A percentile compares a stretch with the other conserved stretches of the same genome.
These are phyloP conservation scores for Mortierella sp. DNA, from an alignment of 371 early-diverging fungal genomes.

Conservation along the genomic window DNA sequence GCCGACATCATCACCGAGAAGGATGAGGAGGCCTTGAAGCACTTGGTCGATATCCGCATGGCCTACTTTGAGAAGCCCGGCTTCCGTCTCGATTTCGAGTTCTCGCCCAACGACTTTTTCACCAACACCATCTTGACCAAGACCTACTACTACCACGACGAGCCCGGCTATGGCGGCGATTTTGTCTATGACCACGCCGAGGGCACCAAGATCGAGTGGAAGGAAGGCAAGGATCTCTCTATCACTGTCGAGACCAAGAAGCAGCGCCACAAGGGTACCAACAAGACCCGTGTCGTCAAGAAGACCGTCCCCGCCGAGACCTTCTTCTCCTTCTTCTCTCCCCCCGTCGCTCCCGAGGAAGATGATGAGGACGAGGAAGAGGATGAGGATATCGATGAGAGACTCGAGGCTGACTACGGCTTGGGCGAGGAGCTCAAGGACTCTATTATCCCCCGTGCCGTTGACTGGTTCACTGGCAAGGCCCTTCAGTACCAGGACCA, in stretches of 20 bases:
- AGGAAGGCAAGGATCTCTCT: conserved; percentile 94
- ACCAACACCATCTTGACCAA: conserved; percentile 88
- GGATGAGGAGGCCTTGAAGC: conserved; percentile 89
- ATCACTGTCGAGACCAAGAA: conserved; percentile 94
- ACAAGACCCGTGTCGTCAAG: conserved; percentile 97
- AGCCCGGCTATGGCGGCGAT: conserved; percentile 78
- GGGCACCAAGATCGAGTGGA: conserved; percentile 93
- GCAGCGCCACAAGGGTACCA: conserved; percentile 97
- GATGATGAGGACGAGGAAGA: conserved; percentile 81
- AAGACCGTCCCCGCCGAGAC: conserved; percentile 93
- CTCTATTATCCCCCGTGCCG: conserved; percentile 93
- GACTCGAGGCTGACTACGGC: conserved; percentile 93
- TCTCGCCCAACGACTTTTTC: conserved; percentile 91
- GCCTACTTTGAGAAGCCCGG: conserved; percentile 88
- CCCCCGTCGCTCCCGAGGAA: conserved; percentile 81
- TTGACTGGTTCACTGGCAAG: conserved; percentile 98
- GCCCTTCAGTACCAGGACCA: conserved; percentile 87
- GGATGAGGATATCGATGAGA: conserved; percentile 83
- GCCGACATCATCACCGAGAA: conserved; percentile 87
- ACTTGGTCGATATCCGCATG: conserved; percentile 88
- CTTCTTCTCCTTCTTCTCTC: conserved; percentile 96
- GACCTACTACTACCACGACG: conserved; percentile 89
- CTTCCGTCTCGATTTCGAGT: conserved; percentile 94
- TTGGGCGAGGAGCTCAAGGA: conserved; percentile 97
- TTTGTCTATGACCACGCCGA: conserved; percentile 93